Evolutionary conservation across 352 stramenopile species (phyloP), one percentile per base, ranked within the genome.

Genomic region (Phytophthora colocasiae): DNA sequence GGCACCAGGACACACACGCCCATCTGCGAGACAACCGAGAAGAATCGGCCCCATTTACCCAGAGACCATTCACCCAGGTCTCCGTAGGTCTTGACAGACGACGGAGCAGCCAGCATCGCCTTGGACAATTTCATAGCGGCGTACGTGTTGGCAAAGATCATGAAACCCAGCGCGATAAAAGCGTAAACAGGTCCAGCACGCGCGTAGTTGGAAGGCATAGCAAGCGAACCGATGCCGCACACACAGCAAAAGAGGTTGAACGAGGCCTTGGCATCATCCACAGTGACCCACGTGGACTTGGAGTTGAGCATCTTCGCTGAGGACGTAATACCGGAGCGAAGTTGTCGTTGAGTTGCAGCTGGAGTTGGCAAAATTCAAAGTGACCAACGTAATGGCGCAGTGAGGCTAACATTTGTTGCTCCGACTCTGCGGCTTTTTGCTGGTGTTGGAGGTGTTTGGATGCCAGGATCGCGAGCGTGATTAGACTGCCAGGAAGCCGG

Each of bases 61-160:
- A 69, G 38, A 34, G 61, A 52, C 61, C 61, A 69, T 38, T 69
- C 61, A 5, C 61, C 61, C 2, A 69, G 38, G 9, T 69, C 61
- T 17, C 52, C 61, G 53, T 69, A 69, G 0, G 61, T 69, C 27
- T 69, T 69, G 53, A 69, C 61, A 4, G 61, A 69, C 19, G 61
- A 69, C 29, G 61, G 61, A 41, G 53, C 61, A 2, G 61, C 61
- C 3, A 69, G 44, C 61, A 69, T 69, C 2, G 53, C 61, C 61
- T 58, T 69, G 36, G 61, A 69, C 29, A 69, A 29, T 43, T 69
- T 69, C 36, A 69, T 69, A 38, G 61, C 61, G 0, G 61, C 61
- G 53, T 58, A 64, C 45, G 61, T 69, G 61, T 69, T 69, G 34
- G 61, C 53, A 34, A 69, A 69, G 38, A 69, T 69, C 61, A 69